These are phyloP conservation scores for Saccharomycopsis sp. DNA, from an alignment of 805 yeast genomes.

Conservation along the genomic window DNA sequence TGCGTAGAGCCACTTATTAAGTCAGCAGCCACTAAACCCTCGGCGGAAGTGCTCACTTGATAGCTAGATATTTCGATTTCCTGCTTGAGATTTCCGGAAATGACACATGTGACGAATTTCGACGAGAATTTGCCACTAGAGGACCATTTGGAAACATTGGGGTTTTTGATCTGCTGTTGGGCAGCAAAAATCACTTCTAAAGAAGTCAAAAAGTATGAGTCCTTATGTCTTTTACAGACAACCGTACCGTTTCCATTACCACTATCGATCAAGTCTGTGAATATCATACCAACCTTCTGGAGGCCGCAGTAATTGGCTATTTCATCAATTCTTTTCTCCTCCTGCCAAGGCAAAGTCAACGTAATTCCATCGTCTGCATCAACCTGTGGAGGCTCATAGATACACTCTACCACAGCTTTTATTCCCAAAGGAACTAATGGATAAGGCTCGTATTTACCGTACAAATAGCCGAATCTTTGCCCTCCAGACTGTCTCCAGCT, in stretches of 20 bases:
- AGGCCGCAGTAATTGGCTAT: constrained; percentile 58
- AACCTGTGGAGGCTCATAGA: constrained; percentile 86
- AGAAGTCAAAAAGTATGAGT: constrained; percentile 85
- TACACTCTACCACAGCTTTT: constrained; percentile 89
- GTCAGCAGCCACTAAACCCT: constrained; percentile 81
- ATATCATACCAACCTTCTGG: constrained; percentile 71
- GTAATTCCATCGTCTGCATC: constrained; percentile 84
- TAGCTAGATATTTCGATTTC: constrained; percentile 88
- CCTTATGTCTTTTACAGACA: constrained; percentile 85
- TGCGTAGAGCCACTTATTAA: constrained; percentile 82
- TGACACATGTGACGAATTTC: constrained; percentile 86
- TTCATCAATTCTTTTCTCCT: constrained; percentile 44
- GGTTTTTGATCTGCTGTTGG: constrained; percentile 57
- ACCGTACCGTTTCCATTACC: constrained; percentile 87
- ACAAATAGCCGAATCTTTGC: constrained; percentile 80
- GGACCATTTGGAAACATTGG: constrained; percentile 59
- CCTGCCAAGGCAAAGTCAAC: constrained; percentile 45
- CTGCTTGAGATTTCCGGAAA: constrained; percentile 81
- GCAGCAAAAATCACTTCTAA: constrained; percentile 83
- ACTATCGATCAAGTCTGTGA: constrained; percentile 84
- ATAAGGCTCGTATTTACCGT: constrained; percentile 74
- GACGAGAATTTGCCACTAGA: constrained; percentile 67
- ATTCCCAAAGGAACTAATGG: constrained; percentile 87
- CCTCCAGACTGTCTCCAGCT: constrained; percentile 85
- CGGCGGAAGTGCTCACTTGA: constrained; percentile 84